Percentiles rank a stretch among this genome's conserved stretches.
These are phyloP conservation scores for Sporothrix dimorphospora DNA, from an alignment of 2,329 filamentous ascomycete species.

Conservation along the genomic window DNA sequence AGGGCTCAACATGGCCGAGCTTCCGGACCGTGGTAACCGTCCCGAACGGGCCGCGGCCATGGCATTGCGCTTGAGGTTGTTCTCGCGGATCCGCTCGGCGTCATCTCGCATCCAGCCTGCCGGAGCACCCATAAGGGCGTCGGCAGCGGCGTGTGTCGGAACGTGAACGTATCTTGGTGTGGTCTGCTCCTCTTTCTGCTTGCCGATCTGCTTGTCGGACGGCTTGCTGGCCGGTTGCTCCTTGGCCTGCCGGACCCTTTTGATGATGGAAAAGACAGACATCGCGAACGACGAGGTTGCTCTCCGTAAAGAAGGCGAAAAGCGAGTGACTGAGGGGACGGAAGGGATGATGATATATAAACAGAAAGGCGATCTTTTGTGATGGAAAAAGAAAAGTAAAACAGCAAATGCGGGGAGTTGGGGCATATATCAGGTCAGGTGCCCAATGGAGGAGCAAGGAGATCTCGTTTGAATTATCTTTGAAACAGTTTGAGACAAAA, in stretches of 20 bases:
- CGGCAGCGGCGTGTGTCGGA: constrained; percentile 63
- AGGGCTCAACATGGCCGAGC: constrained; percentile 29
- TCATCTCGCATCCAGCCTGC: constrained; percentile 55
- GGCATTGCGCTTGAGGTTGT: constrained; percentile 54
- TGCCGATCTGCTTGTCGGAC: constrained; percentile 52
- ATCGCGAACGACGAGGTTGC: constrained; percentile 42
- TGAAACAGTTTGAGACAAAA: constrained; percentile 9
- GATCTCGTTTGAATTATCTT: background rate
- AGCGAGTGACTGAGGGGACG: background rate
- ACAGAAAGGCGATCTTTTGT: background rate
- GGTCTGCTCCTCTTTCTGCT: constrained; percentile 47
- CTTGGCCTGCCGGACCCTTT: constrained; percentile 57
- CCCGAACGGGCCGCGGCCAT: constrained; percentile 37
- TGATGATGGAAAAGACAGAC: constrained; percentile 61
- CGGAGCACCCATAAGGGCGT: constrained; percentile 60
- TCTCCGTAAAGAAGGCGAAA: background rate
- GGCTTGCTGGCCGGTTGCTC: constrained; percentile 42
- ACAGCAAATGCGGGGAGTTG: background rate
- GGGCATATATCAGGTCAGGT: background rate
- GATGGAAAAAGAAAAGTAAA: background rate
- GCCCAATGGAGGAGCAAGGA: background rate
- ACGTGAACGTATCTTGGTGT: constrained; percentile 59
- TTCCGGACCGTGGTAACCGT: constrained; percentile 3
- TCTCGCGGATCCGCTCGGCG: constrained; percentile 52
- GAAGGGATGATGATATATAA: background rate